These are phyloP conservation scores for Clohesyomyces aquaticus DNA, from an alignment of 495 filamentous ascomycete species.

Conservation along the genomic window DNA sequence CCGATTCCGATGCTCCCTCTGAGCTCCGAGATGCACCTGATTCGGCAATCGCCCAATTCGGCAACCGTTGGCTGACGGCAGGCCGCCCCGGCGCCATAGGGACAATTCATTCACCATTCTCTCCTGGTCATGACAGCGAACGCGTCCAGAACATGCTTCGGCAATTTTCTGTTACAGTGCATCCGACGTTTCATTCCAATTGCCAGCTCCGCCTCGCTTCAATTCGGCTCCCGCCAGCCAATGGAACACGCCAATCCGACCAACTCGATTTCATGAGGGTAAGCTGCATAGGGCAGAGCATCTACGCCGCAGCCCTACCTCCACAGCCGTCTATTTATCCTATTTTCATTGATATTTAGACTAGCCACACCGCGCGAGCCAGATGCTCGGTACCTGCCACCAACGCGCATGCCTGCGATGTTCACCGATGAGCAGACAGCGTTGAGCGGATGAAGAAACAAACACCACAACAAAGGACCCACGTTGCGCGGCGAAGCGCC, in stretches of 20 bases:
- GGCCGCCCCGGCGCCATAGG: too few relatives aligned
- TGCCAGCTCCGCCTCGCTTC: background rate
- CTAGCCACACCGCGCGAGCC: background rate
- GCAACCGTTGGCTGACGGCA: background rate
- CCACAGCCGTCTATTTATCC: background rate
- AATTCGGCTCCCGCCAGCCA: background rate
- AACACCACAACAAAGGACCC: background rate
- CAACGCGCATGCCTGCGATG: background rate
- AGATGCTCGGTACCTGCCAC: background rate
- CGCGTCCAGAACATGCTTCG: background rate
- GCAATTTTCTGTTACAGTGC: background rate
- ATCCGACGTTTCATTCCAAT: background rate
- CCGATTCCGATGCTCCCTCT: background rate
- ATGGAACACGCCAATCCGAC: background rate
- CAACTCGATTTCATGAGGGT: background rate
- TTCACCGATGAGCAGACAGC: background rate
- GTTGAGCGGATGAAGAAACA: background rate
- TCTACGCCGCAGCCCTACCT: slow-evolving; percentile 7
- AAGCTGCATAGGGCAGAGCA: slow-evolving; percentile 15
- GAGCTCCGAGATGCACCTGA: background rate
- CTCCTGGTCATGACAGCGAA: too few relatives aligned
- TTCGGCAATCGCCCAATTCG: too few relatives aligned
- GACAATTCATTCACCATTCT: too few relatives aligned
- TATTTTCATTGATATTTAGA: too few relatives aligned
- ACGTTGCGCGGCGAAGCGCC: slow-evolving; percentile 17